Percentiles rank a stretch among this genome's conserved stretches.
These are phyloP conservation scores for Sporothrix inflata DNA, from an alignment of 2,329 filamentous ascomycete species.

Conservation along the genomic window DNA sequence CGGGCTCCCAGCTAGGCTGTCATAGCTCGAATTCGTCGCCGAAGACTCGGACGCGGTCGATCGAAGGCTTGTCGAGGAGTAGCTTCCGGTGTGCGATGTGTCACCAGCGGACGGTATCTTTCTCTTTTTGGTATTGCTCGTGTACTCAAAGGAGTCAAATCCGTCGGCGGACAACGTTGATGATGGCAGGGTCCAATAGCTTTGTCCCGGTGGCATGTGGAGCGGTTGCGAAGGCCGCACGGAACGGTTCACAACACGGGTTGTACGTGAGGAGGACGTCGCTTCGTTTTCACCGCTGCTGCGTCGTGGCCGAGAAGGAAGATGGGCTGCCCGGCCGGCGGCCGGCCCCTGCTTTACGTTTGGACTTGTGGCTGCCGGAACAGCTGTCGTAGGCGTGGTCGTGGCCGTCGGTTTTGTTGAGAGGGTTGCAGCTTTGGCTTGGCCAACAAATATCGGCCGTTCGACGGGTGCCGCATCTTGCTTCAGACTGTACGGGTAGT, in stretches of 20 bases:
- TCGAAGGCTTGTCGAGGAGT: slow-evolving; percentile 44
- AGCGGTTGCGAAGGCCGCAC: slow-evolving; percentile 14
- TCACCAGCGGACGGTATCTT: slow-evolving; percentile 93
- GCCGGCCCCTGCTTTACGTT: background rate
- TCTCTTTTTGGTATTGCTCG: slow-evolving; percentile 98
- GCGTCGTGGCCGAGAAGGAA: background rate
- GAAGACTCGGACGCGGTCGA: slow-evolving; percentile 40
- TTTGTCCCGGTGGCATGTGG: slow-evolving; percentile 34
- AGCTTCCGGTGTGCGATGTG: slow-evolving; percentile 52
- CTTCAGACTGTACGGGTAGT: slow-evolving; percentile 65
- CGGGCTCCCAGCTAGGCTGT: slow-evolving; percentile 24
- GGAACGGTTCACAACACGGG: slow-evolving; percentile 28
- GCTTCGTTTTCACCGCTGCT: slow-evolving; percentile 65
- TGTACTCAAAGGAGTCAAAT: slow-evolving; percentile 97
- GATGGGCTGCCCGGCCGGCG: background rate
- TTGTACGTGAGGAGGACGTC: slow-evolving; percentile 20
- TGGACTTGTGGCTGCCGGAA: background rate
- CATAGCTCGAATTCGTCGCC: slow-evolving; percentile 25
- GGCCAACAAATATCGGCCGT: slow-evolving; percentile 39
- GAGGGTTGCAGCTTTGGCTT: background rate
- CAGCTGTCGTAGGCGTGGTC: background rate
- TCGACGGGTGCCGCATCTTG: slow-evolving; percentile 50
- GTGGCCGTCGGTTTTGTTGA: background rate
- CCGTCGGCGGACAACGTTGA: slow-evolving; percentile 76
- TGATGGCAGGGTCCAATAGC: slow-evolving; percentile 59